A percentile compares a stretch with the other conserved stretches of the same genome.
Evolutionary conservation across 139 green algal species (phyloP).

Genomic region (Ettlia oleoabundans): DNA sequence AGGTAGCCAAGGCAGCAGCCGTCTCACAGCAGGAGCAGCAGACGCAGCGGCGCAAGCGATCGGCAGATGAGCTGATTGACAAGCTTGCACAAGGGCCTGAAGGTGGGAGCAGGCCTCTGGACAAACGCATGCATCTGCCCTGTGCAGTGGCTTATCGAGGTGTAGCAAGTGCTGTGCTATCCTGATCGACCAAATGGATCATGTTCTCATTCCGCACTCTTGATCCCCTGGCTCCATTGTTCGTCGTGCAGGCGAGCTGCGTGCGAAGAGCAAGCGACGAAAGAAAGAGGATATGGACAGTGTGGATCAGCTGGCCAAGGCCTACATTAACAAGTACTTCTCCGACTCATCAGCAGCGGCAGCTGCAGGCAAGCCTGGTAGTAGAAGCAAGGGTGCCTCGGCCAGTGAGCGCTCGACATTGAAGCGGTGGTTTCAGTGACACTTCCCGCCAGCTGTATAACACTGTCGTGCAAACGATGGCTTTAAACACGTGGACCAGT

Average conservation of each 20-base stretch:
- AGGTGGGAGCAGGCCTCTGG: background rate
- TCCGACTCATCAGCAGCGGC: constrained; percentile 2
- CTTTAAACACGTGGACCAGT: background rate
- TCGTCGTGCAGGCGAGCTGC: constrained; percentile 6
- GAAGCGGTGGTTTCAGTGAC: constrained; percentile 41
- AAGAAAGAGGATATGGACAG: constrained; percentile 40
- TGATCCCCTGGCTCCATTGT: background rate
- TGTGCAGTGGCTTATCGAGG: background rate
- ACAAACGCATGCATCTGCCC: background rate
- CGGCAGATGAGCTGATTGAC: constrained; percentile 40
- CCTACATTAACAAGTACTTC: constrained; percentile 34
- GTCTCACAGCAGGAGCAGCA: constrained; percentile 18
- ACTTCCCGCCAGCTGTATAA: background rate
- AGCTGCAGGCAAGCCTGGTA: constrained; percentile 13
- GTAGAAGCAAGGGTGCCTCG: background rate
- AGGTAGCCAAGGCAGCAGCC: background rate
- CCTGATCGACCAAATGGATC: background rate
- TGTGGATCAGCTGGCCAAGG: constrained; percentile 50
- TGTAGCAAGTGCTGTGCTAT: background rate
- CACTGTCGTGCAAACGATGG: no score
- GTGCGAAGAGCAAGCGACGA: constrained; percentile 14
- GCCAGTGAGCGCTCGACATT: background rate
- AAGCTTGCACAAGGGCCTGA: constrained; percentile 4
- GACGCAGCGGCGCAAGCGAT: constrained; percentile 28
- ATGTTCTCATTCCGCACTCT: background rate